Percentiles rank a stretch among this genome's conserved stretches.
Evolutionary conservation across 805 yeast species (phyloP).

Genomic region (Phaffomyces thermotolerans): DNA sequence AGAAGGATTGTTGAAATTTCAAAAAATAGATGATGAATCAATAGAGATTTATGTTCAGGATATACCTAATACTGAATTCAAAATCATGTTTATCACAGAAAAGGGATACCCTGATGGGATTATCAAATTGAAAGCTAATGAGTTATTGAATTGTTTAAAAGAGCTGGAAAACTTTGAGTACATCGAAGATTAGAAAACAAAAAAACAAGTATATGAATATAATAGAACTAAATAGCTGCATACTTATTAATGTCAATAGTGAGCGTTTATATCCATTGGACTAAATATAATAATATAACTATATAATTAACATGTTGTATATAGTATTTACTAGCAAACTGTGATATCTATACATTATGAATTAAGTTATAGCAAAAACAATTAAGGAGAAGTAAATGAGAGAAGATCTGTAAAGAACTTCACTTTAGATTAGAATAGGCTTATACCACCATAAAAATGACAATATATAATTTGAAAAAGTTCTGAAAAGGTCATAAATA

Average conservation of each 20-base stretch:
- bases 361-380: not conserved
- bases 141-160: slow-evolving; percentile 8
- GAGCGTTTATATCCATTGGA: no score
- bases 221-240: no score
- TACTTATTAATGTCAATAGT: no score
- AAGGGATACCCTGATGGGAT: slow-evolving; percentile 21
- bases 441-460: not conserved
- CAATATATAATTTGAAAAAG: not conserved
- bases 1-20: slow-evolving; percentile 4
- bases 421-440: not conserved
- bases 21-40: slow-evolving; percentile 5
- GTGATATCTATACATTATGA: not conserved
- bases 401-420: no score
- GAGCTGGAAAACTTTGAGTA: slow-evolving; percentile 18
- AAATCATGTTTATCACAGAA: slow-evolving; percentile 17
- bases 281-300: no score
- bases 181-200: slow-evolving; percentile 6
- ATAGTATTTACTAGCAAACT: not conserved
- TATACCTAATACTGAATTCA: slow-evolving; percentile 14
- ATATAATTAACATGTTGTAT: not conserved
- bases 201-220: no score
- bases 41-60: slow-evolving; percentile 7
- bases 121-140: slow-evolving; percentile 13
- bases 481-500: not conserved
- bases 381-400: no score